Percentiles rank a stretch among this genome's conserved stretches.
Evolutionary conservation across 805 yeast genomes (phyloP).

Genomic region (Pichia nanzhaoensis): DNA sequence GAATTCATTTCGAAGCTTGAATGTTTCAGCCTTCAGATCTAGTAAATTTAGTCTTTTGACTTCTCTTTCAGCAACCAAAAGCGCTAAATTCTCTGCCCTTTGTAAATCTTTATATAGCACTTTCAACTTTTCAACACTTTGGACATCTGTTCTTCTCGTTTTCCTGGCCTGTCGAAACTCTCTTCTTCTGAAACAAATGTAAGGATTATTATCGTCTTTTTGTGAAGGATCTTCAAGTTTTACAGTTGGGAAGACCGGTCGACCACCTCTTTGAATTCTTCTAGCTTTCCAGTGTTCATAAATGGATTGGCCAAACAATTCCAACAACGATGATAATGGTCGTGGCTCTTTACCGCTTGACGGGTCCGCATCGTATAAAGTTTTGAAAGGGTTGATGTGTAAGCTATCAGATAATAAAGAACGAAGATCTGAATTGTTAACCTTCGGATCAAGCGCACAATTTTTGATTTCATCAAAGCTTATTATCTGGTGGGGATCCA

Average conservation of each 20-base stretch:
- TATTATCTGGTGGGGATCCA: constrained; percentile 76
- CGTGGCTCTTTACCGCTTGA: constrained; percentile 34
- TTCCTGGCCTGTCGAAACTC: constrained; percentile 94
- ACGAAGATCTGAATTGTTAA: constrained; percentile 42
- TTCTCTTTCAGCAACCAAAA: constrained; percentile 72
- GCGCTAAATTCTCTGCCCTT: constrained; percentile 62
- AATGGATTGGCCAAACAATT: constrained; percentile 54
- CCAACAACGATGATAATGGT: constrained; percentile 42
- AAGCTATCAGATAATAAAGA: constrained; percentile 56
- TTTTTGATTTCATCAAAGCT: constrained; percentile 62
- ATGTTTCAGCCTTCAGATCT: constrained; percentile 57
- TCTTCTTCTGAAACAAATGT: constrained; percentile 90
- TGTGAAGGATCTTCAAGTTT: constrained; percentile 76
- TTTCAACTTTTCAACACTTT: constrained; percentile 79
- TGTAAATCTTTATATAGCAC: constrained; percentile 68
- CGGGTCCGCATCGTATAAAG: constrained; percentile 48
- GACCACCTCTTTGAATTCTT: constrained; percentile 64
- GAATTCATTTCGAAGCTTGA: constrained; percentile 64
- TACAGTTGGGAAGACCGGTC: constrained; percentile 62
- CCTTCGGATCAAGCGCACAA: constrained; percentile 33
- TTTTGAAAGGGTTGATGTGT: constrained; percentile 47
- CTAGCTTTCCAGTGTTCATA: constrained; percentile 80
- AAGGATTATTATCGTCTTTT: constrained; percentile 91
- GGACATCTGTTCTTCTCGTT: constrained; percentile 89
- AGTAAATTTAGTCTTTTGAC: constrained; percentile 52